Evolutionary conservation across 2,329 filamentous ascomycete species (phyloP).

Genomic region (Fusarium albidum): DNA sequence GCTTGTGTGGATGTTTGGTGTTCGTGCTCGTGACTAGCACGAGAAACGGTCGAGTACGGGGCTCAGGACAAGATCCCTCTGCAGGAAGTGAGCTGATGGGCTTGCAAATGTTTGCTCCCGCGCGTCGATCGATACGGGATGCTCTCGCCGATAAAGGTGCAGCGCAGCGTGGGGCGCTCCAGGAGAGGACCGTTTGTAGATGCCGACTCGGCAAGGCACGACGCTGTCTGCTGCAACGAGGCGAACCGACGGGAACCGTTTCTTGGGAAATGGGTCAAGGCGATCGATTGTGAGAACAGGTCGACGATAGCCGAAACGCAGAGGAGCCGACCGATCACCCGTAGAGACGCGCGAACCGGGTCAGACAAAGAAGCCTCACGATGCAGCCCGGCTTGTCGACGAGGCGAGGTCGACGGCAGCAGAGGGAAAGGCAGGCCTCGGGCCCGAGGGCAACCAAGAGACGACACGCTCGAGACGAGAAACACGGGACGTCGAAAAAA

Average conservation of each 20-base stretch:
- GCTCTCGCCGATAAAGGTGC: neutral
- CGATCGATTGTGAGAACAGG: conserved; percentile 1
- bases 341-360: neutral
- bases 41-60: conserved; percentile 4
- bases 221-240: neutral
- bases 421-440: conserved; percentile 22
- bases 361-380: neutral
- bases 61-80: conserved; percentile 1
- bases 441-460: conserved; percentile 9
- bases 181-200: neutral
- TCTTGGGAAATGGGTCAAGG: neutral
- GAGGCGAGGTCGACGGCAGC: conserved; percentile 5
- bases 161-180: neutral
- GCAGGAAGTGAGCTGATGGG: neutral
- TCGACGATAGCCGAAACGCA: neutral
- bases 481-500: conserved; percentile 2
- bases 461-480: conserved; percentile 7
- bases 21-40: conserved; percentile 27
- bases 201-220: neutral
- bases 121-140: neutral
- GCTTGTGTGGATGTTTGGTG: conserved; percentile 22
- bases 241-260: conserved; percentile 14
- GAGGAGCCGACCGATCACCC: neutral
- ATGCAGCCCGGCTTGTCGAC: conserved; percentile 13
- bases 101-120: neutral